These are phyloP conservation scores for Oryza meyeriana DNA, from an alignment of 176 grass and related monocot species.

Conservation along the genomic window DNA sequence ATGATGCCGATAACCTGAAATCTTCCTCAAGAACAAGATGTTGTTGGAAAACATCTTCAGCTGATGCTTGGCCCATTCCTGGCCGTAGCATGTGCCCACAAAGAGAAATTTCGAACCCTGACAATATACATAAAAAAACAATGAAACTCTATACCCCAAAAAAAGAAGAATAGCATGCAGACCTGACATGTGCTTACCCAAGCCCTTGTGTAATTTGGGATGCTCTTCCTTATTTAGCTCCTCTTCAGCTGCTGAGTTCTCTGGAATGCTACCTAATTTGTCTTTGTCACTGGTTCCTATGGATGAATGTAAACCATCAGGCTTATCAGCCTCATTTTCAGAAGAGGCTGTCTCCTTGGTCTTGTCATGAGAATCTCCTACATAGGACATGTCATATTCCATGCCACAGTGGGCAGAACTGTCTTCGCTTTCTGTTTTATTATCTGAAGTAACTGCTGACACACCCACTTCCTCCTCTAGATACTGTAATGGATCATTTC, in stretches of 20 bases:
- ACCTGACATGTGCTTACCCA: slow-evolving; percentile 53
- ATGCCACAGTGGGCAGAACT: slow-evolving; percentile 3
- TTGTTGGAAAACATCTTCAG: slow-evolving; percentile 74
- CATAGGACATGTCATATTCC: slow-evolving; percentile 29
- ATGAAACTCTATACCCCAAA: slow-evolving; percentile 27
- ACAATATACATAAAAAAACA: slow-evolving; percentile 36
- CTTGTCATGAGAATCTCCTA: slow-evolving; percentile 16
- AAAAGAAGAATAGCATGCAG: slow-evolving; percentile 19
- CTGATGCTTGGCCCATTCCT: slow-evolving; percentile 71
- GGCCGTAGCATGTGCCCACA: slow-evolving; percentile 76
- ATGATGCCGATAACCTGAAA: slow-evolving; percentile 69
- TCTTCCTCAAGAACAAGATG: slow-evolving; percentile 70
- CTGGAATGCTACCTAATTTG: slow-evolving; percentile 55
- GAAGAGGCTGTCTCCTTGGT: slow-evolving; percentile 23
- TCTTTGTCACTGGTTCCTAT: slow-evolving; percentile 45
- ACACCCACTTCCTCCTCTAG: slow-evolving; percentile 30
- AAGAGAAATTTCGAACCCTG: slow-evolving; percentile 90
- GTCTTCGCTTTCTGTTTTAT: slow-evolving; percentile 14
- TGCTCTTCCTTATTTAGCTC: slow-evolving; percentile 49
- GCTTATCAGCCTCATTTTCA: slow-evolving; percentile 21
- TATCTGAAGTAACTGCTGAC: slow-evolving; percentile 24
- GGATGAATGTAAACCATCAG: slow-evolving; percentile 33
- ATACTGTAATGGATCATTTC: slow-evolving; percentile 31
- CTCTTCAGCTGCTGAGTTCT: slow-evolving; percentile 51
- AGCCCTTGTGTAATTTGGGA: slow-evolving; percentile 41